Conservation (phyloP, 139 green algal genomes). For the Raphidocelis subcapitata region DNA sequence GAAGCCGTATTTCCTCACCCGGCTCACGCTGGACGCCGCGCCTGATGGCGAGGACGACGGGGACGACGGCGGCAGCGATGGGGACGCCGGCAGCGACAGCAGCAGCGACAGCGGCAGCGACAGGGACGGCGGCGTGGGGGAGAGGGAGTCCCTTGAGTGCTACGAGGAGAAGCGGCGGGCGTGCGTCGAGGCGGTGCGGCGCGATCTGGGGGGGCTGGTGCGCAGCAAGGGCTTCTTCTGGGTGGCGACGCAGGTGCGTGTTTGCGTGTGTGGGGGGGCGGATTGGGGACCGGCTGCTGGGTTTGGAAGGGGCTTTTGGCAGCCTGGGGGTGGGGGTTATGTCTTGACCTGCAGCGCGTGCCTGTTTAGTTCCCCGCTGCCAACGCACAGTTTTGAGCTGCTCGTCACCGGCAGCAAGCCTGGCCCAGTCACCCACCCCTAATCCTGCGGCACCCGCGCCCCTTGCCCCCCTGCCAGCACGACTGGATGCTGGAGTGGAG, state of each 20-base stretch:
- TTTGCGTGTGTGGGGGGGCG: too few species aligned
- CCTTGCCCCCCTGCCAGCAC: background rate
- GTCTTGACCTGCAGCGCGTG: too few species aligned
- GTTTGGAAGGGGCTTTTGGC: too few species aligned
- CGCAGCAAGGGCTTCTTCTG: conserved; percentile 67
- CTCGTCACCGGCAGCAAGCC: too few species aligned
- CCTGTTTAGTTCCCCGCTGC: too few species aligned
- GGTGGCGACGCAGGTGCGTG: conserved; percentile 33
- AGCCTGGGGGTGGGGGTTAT: too few species aligned
- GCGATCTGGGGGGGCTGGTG: conserved; percentile 44
- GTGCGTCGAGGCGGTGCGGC: background rate
- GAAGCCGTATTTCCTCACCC: conserved; percentile 15
- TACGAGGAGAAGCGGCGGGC: conserved; percentile 3
- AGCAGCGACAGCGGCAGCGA: conserved; percentile 3
- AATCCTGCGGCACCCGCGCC: background rate
- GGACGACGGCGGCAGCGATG: conserved; percentile 3
- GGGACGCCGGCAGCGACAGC: background rate
- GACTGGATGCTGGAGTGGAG: conserved; percentile 45
- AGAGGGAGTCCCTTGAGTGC: conserved; percentile 8
- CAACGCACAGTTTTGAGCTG: too few species aligned
- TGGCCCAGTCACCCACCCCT: too few species aligned
- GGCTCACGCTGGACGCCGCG: background rate
- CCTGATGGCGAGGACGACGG: conserved; percentile 33
- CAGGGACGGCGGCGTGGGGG: conserved; percentile 5
- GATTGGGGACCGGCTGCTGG: conserved; percentile 10